These are phyloP conservation scores for Zarea fungicola DNA, from an alignment of 2,329 filamentous ascomycete genomes.

Conservation along the genomic window DNA sequence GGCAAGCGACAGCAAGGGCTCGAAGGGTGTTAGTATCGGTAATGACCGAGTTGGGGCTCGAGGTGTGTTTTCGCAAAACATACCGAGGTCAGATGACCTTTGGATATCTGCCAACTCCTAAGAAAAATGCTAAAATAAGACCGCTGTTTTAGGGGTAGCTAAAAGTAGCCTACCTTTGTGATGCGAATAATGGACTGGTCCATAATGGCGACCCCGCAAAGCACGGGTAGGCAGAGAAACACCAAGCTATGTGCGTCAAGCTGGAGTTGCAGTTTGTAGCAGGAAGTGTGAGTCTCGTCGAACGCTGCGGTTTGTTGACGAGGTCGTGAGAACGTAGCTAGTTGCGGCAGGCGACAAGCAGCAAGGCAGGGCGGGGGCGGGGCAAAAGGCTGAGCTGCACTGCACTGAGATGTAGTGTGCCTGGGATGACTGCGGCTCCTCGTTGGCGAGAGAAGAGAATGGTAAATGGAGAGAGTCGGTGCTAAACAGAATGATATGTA, in stretches of 20 bases:
- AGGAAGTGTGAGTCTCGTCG: background rate
- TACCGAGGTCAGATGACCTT: slow-evolving; percentile 77
- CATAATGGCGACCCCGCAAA: slow-evolving; percentile 23
- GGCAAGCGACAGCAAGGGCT: slow-evolving; percentile 83
- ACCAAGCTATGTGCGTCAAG: background rate
- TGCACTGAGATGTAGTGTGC: too few relatives aligned
- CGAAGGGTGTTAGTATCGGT: background rate
- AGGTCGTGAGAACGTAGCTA: background rate
- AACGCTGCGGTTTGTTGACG: background rate
- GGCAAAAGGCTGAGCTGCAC: background rate
- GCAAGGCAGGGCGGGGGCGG: slow-evolving; percentile 9
- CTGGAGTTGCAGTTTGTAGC: background rate
- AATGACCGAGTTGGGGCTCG: background rate
- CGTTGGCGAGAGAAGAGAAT: too few relatives aligned
- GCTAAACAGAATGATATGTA: too few relatives aligned
- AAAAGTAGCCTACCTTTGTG: slow-evolving; percentile 58
- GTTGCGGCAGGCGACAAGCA: background rate
- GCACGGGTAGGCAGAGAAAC: slow-evolving; percentile 8
- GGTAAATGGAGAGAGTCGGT: too few relatives aligned
- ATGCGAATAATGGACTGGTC: slow-evolving; percentile 87
- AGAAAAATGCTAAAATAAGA: slow-evolving; percentile 9
- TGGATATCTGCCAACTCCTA: slow-evolving; percentile 85
- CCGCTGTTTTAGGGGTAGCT: background rate
- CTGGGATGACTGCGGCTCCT: too few relatives aligned
- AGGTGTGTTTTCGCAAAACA: slow-evolving; percentile 25